phyloP scores from a whole-genome alignment of 2,329 filamentous ascomycete species.

The Botryotinia narcissicola region DNA sequence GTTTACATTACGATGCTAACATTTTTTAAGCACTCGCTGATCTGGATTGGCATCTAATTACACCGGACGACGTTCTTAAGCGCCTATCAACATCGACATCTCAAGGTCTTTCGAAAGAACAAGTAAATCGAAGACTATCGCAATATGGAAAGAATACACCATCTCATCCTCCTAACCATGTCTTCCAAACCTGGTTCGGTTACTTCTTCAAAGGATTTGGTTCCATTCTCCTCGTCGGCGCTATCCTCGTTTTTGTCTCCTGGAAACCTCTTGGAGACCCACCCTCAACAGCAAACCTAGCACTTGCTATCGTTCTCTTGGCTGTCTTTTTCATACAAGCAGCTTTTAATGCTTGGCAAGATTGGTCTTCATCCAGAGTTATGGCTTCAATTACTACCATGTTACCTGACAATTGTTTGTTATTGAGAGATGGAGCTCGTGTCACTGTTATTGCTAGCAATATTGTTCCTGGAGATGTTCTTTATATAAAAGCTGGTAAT shows the following conservation, averaged over 20 bases:
- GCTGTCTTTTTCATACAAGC: conserved; percentile 68
- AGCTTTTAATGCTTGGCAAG: conserved; percentile 65
- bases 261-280: conserved; percentile 73
- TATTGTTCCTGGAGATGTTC: conserved; percentile 68
- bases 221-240: conserved; percentile 63
- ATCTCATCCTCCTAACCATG: conserved; percentile 52
- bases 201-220: conserved; percentile 80
- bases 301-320: conserved; percentile 68
- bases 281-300: conserved; percentile 65
- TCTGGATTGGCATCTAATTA: conserved; percentile 65
- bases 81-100: conserved; percentile 54
- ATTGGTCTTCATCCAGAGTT: conserved; percentile 70
- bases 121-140: conserved; percentile 51
- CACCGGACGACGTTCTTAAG: conserved; percentile 53
- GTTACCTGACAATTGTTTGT: conserved; percentile 68
- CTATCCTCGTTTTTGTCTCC: conserved; percentile 69
- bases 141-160: conserved; percentile 66
- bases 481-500: conserved; percentile 66
- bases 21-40: conserved; percentile 44
- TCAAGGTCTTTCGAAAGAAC: conserved; percentile 57
- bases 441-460: conserved; percentile 52
- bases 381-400: conserved; percentile 79
- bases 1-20: neutral
- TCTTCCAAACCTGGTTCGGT: conserved; percentile 41
- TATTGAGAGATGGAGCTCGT: conserved; percentile 57